Conservation (phyloP, 2,329 filamentous ascomycete genomes). For the Aspergillus sp. region DNA sequence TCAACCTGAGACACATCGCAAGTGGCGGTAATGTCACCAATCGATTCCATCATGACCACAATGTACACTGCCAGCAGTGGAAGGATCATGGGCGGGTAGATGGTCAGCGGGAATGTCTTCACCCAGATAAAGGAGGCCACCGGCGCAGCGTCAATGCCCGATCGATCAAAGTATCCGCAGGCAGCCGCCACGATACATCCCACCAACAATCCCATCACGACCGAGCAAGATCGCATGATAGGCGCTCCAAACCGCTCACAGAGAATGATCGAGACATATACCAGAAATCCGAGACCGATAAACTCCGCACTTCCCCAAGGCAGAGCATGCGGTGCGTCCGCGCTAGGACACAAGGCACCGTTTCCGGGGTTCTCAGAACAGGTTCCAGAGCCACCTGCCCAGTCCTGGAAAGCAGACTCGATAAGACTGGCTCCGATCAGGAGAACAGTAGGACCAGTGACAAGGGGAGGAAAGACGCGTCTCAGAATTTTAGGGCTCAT, state of each 20-base stretch:
- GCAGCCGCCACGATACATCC: constrained; percentile 69
- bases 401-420: constrained; percentile 64
- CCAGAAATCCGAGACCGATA: constrained; percentile 67
- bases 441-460: constrained; percentile 68
- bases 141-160: constrained; percentile 62
- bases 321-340: constrained; percentile 61
- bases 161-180: constrained; percentile 65
- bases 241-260: constrained; percentile 70
- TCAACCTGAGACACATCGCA: constrained; percentile 66
- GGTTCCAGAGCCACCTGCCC: constrained; percentile 65
- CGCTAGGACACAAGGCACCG: constrained; percentile 61
- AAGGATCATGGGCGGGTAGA: constrained; percentile 68
- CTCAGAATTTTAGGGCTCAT: constrained; percentile 62
- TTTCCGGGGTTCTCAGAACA: constrained; percentile 46
- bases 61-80: constrained; percentile 61
- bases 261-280: constrained; percentile 68
- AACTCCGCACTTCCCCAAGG: constrained; percentile 66
- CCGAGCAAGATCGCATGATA: constrained; percentile 69
- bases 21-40: constrained; percentile 68
- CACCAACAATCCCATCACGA: constrained; percentile 65
- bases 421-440: constrained; percentile 68
- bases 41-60: constrained; percentile 68
- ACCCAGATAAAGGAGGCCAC: constrained; percentile 71
- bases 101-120: constrained; percentile 64
- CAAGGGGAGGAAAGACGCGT: constrained; percentile 67